Evolutionary conservation across 2,329 filamentous ascomycete species (phyloP).

Genomic region (Botrytis paeoniae): DNA sequence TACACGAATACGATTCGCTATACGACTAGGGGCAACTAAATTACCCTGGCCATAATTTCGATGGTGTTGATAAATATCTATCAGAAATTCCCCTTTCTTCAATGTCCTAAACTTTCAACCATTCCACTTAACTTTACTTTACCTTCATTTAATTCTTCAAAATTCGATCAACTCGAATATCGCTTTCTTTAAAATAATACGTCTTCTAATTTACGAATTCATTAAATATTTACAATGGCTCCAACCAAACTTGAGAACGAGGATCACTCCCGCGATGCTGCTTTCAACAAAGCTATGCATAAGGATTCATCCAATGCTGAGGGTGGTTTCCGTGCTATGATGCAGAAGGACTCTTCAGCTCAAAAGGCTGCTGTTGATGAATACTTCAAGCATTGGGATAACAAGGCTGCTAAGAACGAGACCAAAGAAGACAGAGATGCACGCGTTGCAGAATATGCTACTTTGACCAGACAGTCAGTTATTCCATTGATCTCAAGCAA

Average conservation of each 20-base stretch:
- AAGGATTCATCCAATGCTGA: constrained; percentile 62
- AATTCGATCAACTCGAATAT: constrained; percentile 23
- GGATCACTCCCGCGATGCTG: constrained; percentile 80
- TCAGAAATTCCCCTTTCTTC: constrained; percentile 17
- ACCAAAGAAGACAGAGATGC: constrained; percentile 76
- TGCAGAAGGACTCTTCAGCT: constrained; percentile 74
- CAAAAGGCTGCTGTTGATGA: constrained; percentile 81
- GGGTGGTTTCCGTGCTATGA: constrained; percentile 78
- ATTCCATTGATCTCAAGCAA: background rate
- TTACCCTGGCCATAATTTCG: constrained; percentile 15
- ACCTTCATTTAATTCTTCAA: constrained; percentile 9
- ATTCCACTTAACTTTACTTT: background rate
- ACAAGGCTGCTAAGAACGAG: constrained; percentile 74
- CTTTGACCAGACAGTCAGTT: constrained; percentile 83
- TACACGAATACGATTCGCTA: constrained; percentile 18
- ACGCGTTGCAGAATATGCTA: constrained; percentile 68
- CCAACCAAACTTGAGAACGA: constrained; percentile 47
- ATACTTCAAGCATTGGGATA: constrained; percentile 97
- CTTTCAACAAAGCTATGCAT: constrained; percentile 86
- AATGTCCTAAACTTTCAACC: background rate
- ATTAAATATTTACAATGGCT: constrained; percentile 16
- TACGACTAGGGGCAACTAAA: background rate
- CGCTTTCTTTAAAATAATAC: constrained; percentile 6
- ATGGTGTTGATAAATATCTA: constrained; percentile 10
- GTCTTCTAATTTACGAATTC: constrained; percentile 14